Base-by-base conservation (phyloP, 148 eudicot species). In the Arctostaphylos glauca region DNA sequence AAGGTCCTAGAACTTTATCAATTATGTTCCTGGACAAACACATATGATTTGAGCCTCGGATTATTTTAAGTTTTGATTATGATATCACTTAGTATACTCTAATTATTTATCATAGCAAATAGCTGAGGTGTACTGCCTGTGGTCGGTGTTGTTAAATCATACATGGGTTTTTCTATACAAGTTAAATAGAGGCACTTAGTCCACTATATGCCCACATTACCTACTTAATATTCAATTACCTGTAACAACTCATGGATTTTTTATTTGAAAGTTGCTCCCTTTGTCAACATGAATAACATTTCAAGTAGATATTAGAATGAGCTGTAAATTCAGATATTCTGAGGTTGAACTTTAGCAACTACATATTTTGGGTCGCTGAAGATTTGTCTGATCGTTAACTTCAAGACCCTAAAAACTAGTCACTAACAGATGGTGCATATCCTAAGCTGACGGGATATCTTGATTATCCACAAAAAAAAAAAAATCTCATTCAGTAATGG, bases 181-280 rank as follows among this genome's bases (percentile, higher is more conserved):
- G 31, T 77, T 46, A 46, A 48, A 31, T 9, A 16, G 82, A 18
- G 21, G 13, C n/a, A 50, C 5, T 18, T 7, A 12, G 60, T 68
- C 76, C 82, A 80, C 49, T 56, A 60, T 3, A 41, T 48, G 12
- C 41, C 14, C 13, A 38, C 66, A 52, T 52, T 80, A 74, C 78
- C 83, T 8, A 56, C 49, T 58, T 25, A 79, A 46, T 78, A 59
- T 84, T 84, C 16, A 60, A 81, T 71, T 48, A 78, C n/a, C 16
- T 68, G 73, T 67, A 77, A 83, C 86, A 84, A 73, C 80, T 81
- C 84, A 55, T 18, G 31, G 9, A 5, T 56, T 56, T 18, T 78
- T 13, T 52, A 25, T 58, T 58, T 5, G 18, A 58, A 50, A 3
- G 7, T 50, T n/a, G n/a, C n/a, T 55, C 4, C 59, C 31, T n/a